Base-by-base conservation (phyloP, 352 stramenopile species). In the Elongisporangium anandrum region DNA sequence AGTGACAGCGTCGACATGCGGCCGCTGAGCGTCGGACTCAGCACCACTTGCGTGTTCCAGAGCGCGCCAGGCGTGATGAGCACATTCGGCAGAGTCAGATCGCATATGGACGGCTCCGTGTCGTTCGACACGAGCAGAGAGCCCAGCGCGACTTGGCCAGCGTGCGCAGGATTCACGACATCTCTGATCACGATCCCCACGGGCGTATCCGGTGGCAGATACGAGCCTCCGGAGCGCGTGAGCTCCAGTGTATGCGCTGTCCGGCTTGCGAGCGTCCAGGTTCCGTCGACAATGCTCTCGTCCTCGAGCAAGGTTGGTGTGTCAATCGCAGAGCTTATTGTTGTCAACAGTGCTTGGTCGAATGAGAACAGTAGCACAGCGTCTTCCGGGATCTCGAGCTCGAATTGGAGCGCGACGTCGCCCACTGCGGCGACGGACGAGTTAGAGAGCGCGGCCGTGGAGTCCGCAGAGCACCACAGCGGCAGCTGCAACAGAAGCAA, bases 11-110 rank as follows among this genome's bases (percentile, higher is more conserved):
- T 61, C 3, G 72, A 64, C 15, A 19, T 57, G 21, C 80, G 63
- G n/a, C 79, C 79, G 20, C 73, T 84, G 20, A 88, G 50, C 6
- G 67, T 20, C 3, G 60, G 59, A 3, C n/a, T 41, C n/a, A 79
- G 68, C 17, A 1, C 48, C 10, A 63, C 57, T 2, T 60, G 34
- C 13, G 50, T 38, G 45, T 73, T 70, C 64, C 57, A 73, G 16
- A 82, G 53, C 9, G 19, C 48, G 7, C 73, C 70, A 1, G 73
- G 73, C 10, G 49, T 21, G 55, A 79, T 64, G 39, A 65, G 58
- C 50, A 73, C 45, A 16, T 20, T 52, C n/a, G 55, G 24, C 39
- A 70, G 56, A 7, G 57, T 54, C 34, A 49, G 4, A 4, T 23
- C 50, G 24, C 64, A 63, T 2, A 54, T 13, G 15, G 38, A 41